These are phyloP conservation scores for Fistulifera pelliculosa DNA, from an alignment of 108 stramenopile genomes.

Conservation along the genomic window DNA sequence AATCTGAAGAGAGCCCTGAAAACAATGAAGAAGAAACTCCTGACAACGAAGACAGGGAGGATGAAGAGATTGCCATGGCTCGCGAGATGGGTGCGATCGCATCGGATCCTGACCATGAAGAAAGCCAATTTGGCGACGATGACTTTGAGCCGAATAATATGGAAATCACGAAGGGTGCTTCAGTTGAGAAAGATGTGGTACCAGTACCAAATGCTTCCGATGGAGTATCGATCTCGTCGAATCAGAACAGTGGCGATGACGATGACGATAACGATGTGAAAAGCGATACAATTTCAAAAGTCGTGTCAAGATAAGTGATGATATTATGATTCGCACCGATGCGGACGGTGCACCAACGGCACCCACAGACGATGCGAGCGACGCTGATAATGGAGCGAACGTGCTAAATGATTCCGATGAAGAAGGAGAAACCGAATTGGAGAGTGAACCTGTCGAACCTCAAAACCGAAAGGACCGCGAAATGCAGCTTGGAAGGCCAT, in stretches of 20 bases:
- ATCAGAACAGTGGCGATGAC: not conserved
- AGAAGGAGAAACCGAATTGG: slow-evolving; percentile 5
- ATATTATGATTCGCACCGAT: no score
- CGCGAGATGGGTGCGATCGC: slow-evolving; percentile 1
- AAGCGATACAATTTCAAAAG: not conserved
- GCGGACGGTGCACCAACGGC: no score
- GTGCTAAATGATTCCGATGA: not conserved
- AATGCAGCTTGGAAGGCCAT: slow-evolving; percentile 75
- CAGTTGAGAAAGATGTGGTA: no score
- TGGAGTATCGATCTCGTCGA: no score
- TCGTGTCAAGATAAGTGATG: no score
- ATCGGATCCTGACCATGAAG: not conserved
- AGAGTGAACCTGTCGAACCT: slow-evolving; percentile 4
- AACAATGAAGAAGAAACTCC: not conserved
- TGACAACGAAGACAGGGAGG: slow-evolving; percentile 9
- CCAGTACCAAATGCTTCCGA: no score
- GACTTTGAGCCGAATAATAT: not conserved
- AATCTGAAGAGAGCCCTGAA: not conserved
- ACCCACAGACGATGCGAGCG: not conserved
- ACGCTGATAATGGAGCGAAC: slow-evolving; percentile 5
- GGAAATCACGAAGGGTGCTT: no score
- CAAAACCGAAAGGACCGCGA: slow-evolving; percentile 29
- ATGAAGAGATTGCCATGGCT: slow-evolving; percentile 10
- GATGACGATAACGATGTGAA: not conserved
- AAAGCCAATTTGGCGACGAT: no score